Evolutionary conservation across 2,329 filamentous ascomycete species (phyloP), one percentile per base, ranked within the genome.

Genomic region (Aspergillus piperis): DNA sequence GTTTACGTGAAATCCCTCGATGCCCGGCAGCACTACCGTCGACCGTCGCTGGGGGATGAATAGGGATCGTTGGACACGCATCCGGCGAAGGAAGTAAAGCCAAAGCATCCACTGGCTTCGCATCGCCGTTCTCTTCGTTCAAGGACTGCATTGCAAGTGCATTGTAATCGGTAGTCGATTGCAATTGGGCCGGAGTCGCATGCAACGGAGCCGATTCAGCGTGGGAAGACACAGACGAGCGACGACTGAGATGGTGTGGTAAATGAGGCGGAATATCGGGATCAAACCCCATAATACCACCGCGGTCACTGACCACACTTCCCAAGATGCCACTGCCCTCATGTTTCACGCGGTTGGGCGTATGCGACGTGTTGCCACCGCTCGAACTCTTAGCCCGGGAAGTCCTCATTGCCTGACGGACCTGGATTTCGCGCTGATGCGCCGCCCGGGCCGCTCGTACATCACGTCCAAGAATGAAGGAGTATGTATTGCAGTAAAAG

Each of bases 401-500:
- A 63, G 66, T 70, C 67, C 72, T 70, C 67, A 75, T 71, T 59
- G 68, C 72, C 66, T 80, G 77, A 63, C 75, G 72, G 48, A 71
- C 75, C 66, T 79, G 75, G 52, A 76, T 69, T 62, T 81, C 78
- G 65, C 77, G 73, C 58, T 78, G 77, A 60, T 78, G 75, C 30
- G 81, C 81, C 13, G 78, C 77, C 50, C 79, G 76, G 25, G 79
- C 80, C 6, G 82, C 82, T 62, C 81, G 78, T 51, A 85, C 79
- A 73, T 88, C 86, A 70, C 86, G 83, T 44, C 85, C 86, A n/a
- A 89, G 77, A 54, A 86, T 82, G 59, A 88, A 83, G 30, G 84
- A 82, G 66, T 85, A 85, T 5, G 85, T 88, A 64, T 84, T 86
- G 75, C 88, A 84, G 70, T 87, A 88, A 70, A 86, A 88, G 68